phyloP scores from a whole-genome alignment of 331 rosid genomes.

The Cydonia oblonga region DNA sequence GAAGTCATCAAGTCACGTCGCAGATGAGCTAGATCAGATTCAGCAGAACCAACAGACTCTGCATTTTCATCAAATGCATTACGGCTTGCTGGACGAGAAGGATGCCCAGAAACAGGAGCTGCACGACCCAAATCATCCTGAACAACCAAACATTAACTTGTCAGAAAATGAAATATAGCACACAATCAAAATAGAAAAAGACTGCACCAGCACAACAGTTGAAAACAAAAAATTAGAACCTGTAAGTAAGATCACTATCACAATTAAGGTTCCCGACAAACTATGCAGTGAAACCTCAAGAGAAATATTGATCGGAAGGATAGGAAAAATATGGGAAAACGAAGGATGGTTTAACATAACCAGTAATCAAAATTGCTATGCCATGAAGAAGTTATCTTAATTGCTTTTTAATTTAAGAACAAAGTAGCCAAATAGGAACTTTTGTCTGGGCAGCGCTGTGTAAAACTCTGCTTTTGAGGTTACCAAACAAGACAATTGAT shows the following conservation, averaged over 20 bases:
- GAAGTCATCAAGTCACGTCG: constrained; percentile 38
- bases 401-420: neutral
- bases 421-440: neutral
- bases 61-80: constrained; percentile 74
- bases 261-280: neutral
- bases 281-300: neutral
- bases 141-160: constrained; percentile 10
- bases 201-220: neutral
- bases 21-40: constrained; percentile 55
- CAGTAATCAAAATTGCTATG: neutral
- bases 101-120: constrained; percentile 40
- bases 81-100: constrained; percentile 85
- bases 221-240: neutral
- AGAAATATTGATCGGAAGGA: neutral
- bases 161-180: neutral
- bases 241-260: neutral
- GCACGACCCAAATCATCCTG: constrained; percentile 82
- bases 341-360: neutral
- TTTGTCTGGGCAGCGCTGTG: neutral
- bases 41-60: constrained; percentile 43
- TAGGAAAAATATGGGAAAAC: neutral
- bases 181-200: neutral
- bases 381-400: neutral
- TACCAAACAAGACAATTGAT: neutral
- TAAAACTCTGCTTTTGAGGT: neutral